Conservation (phyloP, 345 rosid genomes). For the Salix arbutifolia region DNA sequence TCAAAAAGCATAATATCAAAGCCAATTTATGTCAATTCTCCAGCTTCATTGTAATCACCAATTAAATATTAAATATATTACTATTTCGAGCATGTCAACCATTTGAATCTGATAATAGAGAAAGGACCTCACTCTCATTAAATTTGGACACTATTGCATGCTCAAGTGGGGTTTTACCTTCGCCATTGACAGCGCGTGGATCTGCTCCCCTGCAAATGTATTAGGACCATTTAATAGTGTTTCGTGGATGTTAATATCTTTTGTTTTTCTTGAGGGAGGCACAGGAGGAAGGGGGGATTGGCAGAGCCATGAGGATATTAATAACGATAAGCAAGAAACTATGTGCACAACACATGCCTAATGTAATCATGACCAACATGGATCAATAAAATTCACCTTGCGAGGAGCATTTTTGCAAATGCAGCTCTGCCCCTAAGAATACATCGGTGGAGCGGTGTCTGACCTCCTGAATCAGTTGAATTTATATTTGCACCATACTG, state of each 20-base stretch:
- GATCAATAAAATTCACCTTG: constrained; percentile 49
- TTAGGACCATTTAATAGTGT: background rate
- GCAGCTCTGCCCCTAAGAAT: constrained; percentile 54
- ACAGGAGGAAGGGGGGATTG: background rate
- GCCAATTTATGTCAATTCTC: constrained; percentile 15
- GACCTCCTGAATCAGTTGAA: constrained; percentile 71
- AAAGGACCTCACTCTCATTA: constrained; percentile 55
- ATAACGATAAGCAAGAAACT: background rate
- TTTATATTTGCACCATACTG: constrained; percentile 91
- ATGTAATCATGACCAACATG: background rate
- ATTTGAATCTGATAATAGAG: constrained; percentile 58
- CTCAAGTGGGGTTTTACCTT: constrained; percentile 64
- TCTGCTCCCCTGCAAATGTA: constrained; percentile 77
- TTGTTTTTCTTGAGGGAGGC: background rate
- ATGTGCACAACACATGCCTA: background rate
- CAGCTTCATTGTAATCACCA: constrained; percentile 17
- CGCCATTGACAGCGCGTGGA: constrained; percentile 50
- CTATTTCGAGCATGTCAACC: constrained; percentile 30
- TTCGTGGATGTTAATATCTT: background rate
- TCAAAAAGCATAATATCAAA: constrained; percentile 15
- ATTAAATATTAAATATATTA: constrained; percentile 1
- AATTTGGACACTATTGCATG: constrained; percentile 57
- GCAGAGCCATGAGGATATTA: background rate
- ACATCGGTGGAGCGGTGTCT: constrained; percentile 75
- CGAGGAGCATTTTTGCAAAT: constrained; percentile 71